phyloP scores from a whole-genome alignment of 768 basidiomycete genomes.

The Russula abietina region DNA sequence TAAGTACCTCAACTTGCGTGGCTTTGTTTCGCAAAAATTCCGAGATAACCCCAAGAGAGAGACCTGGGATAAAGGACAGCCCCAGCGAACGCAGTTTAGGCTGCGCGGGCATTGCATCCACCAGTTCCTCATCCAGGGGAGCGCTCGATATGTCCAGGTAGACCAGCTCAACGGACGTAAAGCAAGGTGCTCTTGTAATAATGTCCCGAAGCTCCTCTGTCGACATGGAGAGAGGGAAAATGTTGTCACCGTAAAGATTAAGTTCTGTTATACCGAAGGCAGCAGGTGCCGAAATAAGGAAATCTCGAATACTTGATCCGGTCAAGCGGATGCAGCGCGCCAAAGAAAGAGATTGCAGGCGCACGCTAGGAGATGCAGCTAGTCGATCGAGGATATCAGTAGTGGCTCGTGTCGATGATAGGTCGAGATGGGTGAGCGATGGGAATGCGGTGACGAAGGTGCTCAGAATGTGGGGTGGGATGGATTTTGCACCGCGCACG shows the following conservation, averaged over 20 bases:
- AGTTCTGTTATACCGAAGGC: slow-evolving; percentile 64
- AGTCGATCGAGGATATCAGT: slow-evolving; percentile 69
- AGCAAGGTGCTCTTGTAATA: slow-evolving; percentile 69
- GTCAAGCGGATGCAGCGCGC: slow-evolving; percentile 83
- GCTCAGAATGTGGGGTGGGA: slow-evolving; percentile 59
- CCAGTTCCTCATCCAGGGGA: slow-evolving; percentile 51
- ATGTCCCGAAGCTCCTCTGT: slow-evolving; percentile 61
- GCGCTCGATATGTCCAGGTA: slow-evolving; percentile 90
- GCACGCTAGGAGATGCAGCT: slow-evolving; percentile 55
- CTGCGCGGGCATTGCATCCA: slow-evolving; percentile 51
- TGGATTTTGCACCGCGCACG: slow-evolving; percentile 74
- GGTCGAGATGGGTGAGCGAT: slow-evolving; percentile 48
- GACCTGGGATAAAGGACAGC: slow-evolving; percentile 73
- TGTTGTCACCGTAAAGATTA: slow-evolving; percentile 83
- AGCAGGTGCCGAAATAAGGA: slow-evolving; percentile 64
- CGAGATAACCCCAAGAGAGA: slow-evolving; percentile 59
- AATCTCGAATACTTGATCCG: slow-evolving; percentile 65
- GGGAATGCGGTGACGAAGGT: slow-evolving; percentile 80
- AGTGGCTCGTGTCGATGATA: slow-evolving; percentile 74
- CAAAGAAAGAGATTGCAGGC: slow-evolving; percentile 72
- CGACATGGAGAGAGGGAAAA: slow-evolving; percentile 69
- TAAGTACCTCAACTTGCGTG: slow-evolving; percentile 76
- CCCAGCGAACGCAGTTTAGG: slow-evolving; percentile 80
- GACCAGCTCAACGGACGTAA: slow-evolving; percentile 63
- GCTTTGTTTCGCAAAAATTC: slow-evolving; percentile 66